Base-by-base conservation (phyloP, 2,329 filamentous ascomycete species). In the Plectosphaerella cucumerina region DNA sequence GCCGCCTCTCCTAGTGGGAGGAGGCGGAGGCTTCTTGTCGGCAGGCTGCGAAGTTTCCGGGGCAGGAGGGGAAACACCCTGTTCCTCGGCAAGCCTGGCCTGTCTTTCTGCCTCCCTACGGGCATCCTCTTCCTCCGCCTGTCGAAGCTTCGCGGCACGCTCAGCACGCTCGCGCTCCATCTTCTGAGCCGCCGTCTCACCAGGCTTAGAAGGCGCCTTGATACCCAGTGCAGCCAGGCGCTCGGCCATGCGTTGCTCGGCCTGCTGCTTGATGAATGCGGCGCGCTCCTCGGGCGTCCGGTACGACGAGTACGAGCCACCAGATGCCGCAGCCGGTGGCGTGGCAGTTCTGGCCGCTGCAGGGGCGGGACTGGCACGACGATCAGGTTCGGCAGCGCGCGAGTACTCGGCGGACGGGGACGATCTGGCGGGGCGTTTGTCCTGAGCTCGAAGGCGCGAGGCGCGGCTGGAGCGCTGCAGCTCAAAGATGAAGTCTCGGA, bases 401-500 rank as follows among this genome's bases (percentile, higher is more conserved):
- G 73, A 65, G 20, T 79, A 69, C 21, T 48, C 47, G 49, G 78
- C 73, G 11, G 68, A 67, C 14, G 69, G 62, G 17, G 70, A 63
- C 44, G 70, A 65, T 31, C 74, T 74, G 5, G 74, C 68, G 18
- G 72, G 68, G 22, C 75, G 74, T 50, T 72, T 78, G 54, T 84
- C 85, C 64, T 80, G 83, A 46, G 75, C 71, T 53, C 81, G 77
- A 52, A 95, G 72, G 53, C 86, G 85, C 49, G 89, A 78, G 56
- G 90, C 80, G 57, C 91, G 84, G 66, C 90, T 95, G 55, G 86
- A 89, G 54, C 93, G 85, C 66, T 97, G 92, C 49, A 99, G 75
- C 59, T 97, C 94, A 65, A 94, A 97, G 66, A 99, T 99, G 69
- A 99, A 97, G 64, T 99, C 94, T 62, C 91, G 90, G 55, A 97